Conservation (phyloP, 2,329 filamentous ascomycete genomes). For the Fusarium phyllophilum region DNA sequence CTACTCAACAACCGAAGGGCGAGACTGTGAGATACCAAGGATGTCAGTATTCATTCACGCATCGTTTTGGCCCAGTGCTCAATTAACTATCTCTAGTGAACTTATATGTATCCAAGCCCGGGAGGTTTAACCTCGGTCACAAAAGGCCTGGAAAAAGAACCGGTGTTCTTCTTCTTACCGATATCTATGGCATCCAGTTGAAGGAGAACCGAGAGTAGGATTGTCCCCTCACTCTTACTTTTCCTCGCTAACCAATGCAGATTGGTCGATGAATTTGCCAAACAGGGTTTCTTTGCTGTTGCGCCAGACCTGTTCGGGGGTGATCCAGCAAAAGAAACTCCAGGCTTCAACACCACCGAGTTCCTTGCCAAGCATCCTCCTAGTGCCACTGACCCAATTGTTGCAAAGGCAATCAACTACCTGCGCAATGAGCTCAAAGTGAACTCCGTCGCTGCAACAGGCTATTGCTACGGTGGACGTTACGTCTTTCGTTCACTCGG, state of each 20-base stretch:
- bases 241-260: background rate
- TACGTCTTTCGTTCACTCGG: constrained; percentile 64
- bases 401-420: constrained; percentile 20
- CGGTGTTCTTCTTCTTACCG: constrained; percentile 27
- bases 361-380: constrained; percentile 21
- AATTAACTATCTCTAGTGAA: background rate
- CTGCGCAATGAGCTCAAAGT: constrained; percentile 50
- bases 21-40: constrained; percentile 8
- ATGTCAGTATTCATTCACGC: background rate
- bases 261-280: constrained; percentile 23
- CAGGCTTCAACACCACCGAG: constrained; percentile 4
- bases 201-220: constrained; percentile 11
- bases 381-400: constrained; percentile 19
- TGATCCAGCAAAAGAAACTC: background rate
- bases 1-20: background rate
- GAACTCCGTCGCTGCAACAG: constrained; percentile 61
- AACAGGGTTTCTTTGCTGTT: constrained; percentile 22
- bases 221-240: rapidly evolving
- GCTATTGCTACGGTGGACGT: constrained; percentile 71
- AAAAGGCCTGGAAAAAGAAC: background rate
- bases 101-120: constrained; percentile 19
- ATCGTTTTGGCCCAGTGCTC: rapidly evolving
- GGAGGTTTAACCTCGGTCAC: background rate
- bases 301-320: constrained; percentile 19
- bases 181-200: constrained; percentile 20